These are phyloP conservation scores for Fusarium sp. DNA, from an alignment of 2,329 filamentous ascomycete genomes.

Conservation along the genomic window DNA sequence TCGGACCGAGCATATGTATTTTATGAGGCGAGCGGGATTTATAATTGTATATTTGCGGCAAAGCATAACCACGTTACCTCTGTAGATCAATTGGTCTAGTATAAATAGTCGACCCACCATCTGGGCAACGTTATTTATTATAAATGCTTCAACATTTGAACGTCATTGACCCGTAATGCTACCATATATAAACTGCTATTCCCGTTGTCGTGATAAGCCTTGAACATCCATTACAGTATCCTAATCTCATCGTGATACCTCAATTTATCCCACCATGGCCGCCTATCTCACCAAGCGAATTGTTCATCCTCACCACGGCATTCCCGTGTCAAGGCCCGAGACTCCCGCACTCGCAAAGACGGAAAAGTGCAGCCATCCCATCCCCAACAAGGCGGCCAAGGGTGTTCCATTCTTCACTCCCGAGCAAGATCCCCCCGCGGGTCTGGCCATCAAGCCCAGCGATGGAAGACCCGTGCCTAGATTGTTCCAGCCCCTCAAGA, in stretches of 20 bases:
- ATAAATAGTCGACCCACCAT: conserved; percentile 19
- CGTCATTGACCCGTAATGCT: conserved; percentile 25
- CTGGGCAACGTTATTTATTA: conserved; percentile 29
- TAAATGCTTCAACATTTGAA: conserved; percentile 24
- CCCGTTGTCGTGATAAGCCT: background rate
- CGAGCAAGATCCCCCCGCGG: conserved; percentile 58
- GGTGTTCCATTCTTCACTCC: conserved; percentile 62
- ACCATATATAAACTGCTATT: conserved; percentile 6
- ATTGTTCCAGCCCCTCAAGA: conserved; percentile 61
- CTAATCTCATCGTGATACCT: background rate
- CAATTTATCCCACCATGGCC: conserved; percentile 36
- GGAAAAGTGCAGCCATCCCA: conserved; percentile 41
- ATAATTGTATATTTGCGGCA: conserved; percentile 11
- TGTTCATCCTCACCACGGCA: conserved; percentile 46
- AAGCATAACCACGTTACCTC: background rate
- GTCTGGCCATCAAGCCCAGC: conserved; percentile 58
- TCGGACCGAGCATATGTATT: conserved; percentile 9
- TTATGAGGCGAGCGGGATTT: conserved; percentile 21
- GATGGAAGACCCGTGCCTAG: conserved; percentile 64
- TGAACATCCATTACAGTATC: background rate
- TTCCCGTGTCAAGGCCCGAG: conserved; percentile 43
- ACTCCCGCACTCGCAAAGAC: conserved; percentile 41
- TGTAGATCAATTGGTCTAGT: conserved; percentile 5
- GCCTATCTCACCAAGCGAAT: conserved; percentile 47
- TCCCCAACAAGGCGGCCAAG: conserved; percentile 47